Percentiles rank a stretch among this genome's conserved stretches.
Evolutionary conservation across 2,329 filamentous ascomycete species (phyloP).

Genomic region (Fusarium nelsonii): DNA sequence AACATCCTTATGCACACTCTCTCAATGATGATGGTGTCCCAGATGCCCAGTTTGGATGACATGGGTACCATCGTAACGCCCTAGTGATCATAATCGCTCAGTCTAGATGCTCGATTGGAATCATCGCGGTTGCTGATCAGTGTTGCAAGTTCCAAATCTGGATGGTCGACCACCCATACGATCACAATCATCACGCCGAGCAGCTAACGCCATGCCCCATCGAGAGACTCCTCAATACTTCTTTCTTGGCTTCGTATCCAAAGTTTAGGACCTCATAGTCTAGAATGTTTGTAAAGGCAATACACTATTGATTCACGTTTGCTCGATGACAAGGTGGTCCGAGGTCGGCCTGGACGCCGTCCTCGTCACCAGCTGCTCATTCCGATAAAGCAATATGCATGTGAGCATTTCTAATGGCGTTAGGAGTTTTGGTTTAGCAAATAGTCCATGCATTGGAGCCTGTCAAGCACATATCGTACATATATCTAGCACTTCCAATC

Average conservation of each 20-base stretch:
- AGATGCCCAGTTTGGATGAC: background rate
- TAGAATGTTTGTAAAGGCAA: background rate
- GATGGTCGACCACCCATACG: background rate
- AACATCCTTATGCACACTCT: background rate
- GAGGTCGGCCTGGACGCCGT: background rate
- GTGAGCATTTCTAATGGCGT: background rate
- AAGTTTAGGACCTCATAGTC: background rate
- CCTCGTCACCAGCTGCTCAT: conserved; percentile 2
- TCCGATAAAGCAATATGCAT: background rate
- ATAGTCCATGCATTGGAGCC: background rate
- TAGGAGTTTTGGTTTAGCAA: background rate
- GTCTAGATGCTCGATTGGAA: background rate
- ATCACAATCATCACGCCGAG: background rate
- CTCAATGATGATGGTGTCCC: conserved; percentile 1
- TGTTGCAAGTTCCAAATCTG: background rate
- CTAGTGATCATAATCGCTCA: background rate
- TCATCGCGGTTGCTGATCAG: background rate
- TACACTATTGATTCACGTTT: background rate
- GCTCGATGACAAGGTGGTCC: background rate
- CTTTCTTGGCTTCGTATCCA: background rate
- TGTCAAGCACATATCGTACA: background rate
- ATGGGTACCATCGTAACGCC: background rate
- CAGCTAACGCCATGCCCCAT: background rate
- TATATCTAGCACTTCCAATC: conserved; percentile 5
- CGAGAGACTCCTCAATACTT: background rate